Percentiles rank a stretch among this genome's conserved stretches.
These are phyloP conservation scores for Colletotrichum endophyticum DNA, from an alignment of 2,329 filamentous ascomycete species.

Conservation along the genomic window DNA sequence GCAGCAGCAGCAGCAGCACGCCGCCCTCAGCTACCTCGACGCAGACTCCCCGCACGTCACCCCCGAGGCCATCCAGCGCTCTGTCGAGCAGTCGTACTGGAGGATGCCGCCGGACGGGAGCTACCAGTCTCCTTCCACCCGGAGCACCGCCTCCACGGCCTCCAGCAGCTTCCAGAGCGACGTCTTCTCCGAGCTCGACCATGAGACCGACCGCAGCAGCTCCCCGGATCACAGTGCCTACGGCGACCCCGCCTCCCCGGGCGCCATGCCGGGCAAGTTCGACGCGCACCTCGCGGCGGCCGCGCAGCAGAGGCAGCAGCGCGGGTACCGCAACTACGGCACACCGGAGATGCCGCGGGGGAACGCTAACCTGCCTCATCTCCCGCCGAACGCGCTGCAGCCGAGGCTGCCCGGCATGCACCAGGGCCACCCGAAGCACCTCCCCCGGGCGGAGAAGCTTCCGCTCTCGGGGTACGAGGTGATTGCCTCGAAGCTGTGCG, in stretches of 20 bases:
- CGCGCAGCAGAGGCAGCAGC: neutral
- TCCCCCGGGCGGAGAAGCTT: slow-evolving; percentile 45
- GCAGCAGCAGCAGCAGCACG: slow-evolving; percentile 1
- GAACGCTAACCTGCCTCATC: slow-evolving; percentile 38
- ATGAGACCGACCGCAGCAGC: slow-evolving; percentile 49
- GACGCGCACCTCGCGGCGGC: slow-evolving; percentile 1
- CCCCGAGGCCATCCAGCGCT: slow-evolving; percentile 35
- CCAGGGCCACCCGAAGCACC: slow-evolving; percentile 35
- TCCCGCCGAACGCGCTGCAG: slow-evolving; percentile 39
- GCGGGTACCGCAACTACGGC: slow-evolving; percentile 35
- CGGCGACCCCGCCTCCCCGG: slow-evolving; percentile 23
- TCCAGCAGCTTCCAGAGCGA: slow-evolving; percentile 60
- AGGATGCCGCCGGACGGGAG: slow-evolving; percentile 26
- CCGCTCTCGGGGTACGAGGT: slow-evolving; percentile 66
- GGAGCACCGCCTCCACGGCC: slow-evolving; percentile 45
- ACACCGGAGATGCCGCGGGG: slow-evolving; percentile 48
- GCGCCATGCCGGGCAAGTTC: neutral
- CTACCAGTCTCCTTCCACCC: slow-evolving; percentile 30
- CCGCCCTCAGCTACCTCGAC: slow-evolving; percentile 61
- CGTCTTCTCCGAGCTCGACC: slow-evolving; percentile 39
- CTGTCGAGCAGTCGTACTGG: slow-evolving; percentile 32
- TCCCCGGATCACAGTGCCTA: slow-evolving; percentile 47
- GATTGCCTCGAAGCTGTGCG: slow-evolving; percentile 57
- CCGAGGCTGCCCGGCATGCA: slow-evolving; percentile 34
- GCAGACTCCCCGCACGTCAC: slow-evolving; percentile 58